Conservation (phyloP, 768 basidiomycete species). For the Lentinula edodes region DNA sequence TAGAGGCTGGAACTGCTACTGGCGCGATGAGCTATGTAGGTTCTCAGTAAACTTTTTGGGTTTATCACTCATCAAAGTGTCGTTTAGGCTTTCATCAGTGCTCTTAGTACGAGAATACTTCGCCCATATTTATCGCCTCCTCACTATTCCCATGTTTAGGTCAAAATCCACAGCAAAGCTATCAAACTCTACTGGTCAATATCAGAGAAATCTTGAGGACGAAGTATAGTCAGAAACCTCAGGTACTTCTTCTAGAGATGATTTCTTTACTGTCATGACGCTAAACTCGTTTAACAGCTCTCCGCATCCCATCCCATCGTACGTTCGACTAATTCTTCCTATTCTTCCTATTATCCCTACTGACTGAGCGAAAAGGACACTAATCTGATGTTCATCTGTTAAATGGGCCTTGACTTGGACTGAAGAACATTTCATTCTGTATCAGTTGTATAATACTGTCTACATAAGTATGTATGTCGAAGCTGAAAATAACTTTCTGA, state of each 20-base stretch:
- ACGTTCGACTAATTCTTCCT: conserved; percentile 3
- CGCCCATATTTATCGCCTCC: background rate
- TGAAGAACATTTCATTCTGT: no score
- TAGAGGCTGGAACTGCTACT: conserved; percentile 58
- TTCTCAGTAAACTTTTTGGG: conserved; percentile 8
- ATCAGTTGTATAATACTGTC: no score
- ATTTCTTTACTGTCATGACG: conserved; percentile 1
- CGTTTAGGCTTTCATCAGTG: conserved; percentile 50
- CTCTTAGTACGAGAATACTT: conserved; percentile 36
- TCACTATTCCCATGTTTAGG: conserved; percentile 17
- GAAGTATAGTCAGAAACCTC: conserved; percentile 56
- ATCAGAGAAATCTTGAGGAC: conserved; percentile 36
- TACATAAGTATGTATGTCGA: background rate
- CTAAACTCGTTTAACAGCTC: conserved; percentile 18
- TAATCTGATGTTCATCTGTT: conserved; percentile 29
- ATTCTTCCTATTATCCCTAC: conserved; percentile 10
- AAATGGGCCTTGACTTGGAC: background rate
- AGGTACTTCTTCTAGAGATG: conserved; percentile 34
- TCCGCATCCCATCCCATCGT: conserved; percentile 33
- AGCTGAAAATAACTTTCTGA: no score
- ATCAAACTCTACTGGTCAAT: conserved; percentile 39
- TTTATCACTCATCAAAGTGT: background rate
- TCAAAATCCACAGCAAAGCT: conserved; percentile 44
- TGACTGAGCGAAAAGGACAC: conserved; percentile 21
- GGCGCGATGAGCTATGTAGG: conserved; percentile 79